A percentile compares a stretch with the other conserved stretches of the same genome.
Evolutionary conservation across 345 rosid species (phyloP).

Genomic region (Ceriops tagal): DNA sequence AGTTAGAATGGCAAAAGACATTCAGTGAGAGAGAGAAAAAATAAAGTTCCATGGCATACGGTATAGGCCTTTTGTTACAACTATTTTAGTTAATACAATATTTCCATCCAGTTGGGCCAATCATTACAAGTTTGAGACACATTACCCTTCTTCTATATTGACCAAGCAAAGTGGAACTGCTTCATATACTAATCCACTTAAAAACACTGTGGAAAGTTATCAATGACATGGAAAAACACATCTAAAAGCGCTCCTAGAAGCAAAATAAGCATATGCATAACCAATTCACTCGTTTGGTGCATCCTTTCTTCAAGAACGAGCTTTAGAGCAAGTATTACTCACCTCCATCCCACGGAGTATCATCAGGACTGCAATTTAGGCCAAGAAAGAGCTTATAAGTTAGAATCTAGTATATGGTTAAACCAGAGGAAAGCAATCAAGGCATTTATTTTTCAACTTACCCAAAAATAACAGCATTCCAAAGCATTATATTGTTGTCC

Average conservation of each 20-base stretch:
- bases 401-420: slow-evolving; percentile 7
- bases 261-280: background rate
- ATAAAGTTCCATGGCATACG: too few species aligned
- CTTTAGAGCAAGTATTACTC: slow-evolving; percentile 17
- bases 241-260: background rate
- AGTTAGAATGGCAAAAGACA: too few species aligned
- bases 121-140: too few species aligned
- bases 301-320: slow-evolving; percentile 5
- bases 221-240: background rate
- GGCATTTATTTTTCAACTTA: background rate
- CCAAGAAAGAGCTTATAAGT: slow-evolving; percentile 24
- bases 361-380: slow-evolving; percentile 60
- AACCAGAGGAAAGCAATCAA: background rate
- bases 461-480: slow-evolving; percentile 42
- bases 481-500: slow-evolving; percentile 31
- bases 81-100: too few species aligned
- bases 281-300: background rate
- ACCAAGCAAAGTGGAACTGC: too few species aligned
- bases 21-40: too few species aligned
- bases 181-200: too few species aligned
- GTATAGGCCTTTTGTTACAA: too few species aligned
- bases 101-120: too few species aligned
- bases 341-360: slow-evolving; percentile 88
- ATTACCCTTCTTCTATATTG: too few species aligned
- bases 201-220: background rate